Base-by-base conservation (phyloP, 31 red algal species). In the Bonnemaisonia californica region DNA sequence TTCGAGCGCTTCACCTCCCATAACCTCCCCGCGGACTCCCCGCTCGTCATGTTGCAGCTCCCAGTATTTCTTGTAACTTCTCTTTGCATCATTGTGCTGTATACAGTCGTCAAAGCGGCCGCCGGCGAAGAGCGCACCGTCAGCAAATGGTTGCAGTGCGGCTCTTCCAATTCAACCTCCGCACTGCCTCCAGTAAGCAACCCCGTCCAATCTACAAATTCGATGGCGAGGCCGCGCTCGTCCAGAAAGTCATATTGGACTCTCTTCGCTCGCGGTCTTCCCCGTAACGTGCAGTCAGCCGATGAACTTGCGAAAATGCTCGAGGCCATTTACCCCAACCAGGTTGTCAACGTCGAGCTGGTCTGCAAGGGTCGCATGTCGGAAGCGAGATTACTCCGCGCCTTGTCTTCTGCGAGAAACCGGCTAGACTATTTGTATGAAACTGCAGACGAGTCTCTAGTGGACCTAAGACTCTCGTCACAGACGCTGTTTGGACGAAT, bases 1-100 rank as follows among this genome's bases (percentile, higher is more conserved):
- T 88, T 94, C 37, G 85, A 88, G 55, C 84, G 80, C 11, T 76
- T 86, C 54, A 94, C 91, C 21, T 80, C 84, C 30, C 91, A 94
- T 62, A 94, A 88, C 28, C 79, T 94, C 26, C 73, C 82, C 60
- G 57, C 64, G 26, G 55, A 88, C 70, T 81, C 82, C 26, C 77
- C 77, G 45, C 66, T 82, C 28, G 56, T 88, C 18, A 39, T 88
- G 41, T 60, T 94, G 24, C 83, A 88, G 39, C 28, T 94, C 4
- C 91, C 91, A 1, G 82, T 94, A 19, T 54, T 81, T 31, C 54
- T 87, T 31, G 69, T 94, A 27, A 86, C 85, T 24, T 54, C 84
- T 30, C 35, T 82, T 23, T 81, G 75, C 41, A 69, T 94, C 16
- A 77, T 81, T 42, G 78, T 85, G 65, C 64, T 94, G 54, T 88